Conservation (phyloP, 495 filamentous ascomycete species). For the Penicillium simplicissimum region DNA sequence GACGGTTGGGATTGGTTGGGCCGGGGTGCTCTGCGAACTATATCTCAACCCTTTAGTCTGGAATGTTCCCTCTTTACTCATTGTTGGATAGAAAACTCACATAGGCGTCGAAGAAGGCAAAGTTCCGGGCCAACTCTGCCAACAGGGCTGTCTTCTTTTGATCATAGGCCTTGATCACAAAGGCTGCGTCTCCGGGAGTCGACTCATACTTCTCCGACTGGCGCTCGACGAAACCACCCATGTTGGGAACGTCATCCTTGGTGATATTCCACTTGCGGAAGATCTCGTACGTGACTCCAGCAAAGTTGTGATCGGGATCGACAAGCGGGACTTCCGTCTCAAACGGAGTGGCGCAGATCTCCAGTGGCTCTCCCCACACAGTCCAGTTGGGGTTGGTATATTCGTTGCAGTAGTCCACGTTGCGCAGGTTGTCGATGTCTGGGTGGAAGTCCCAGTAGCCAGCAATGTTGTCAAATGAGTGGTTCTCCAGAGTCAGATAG, state of each 20-base stretch:
- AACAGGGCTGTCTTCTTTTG: constrained; percentile 40
- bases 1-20: constrained; percentile 42
- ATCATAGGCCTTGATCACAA: constrained; percentile 44
- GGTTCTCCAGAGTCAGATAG: constrained; percentile 49
- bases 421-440: constrained; percentile 43
- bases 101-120: constrained; percentile 45
- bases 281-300: constrained; percentile 43
- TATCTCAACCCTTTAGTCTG: constrained; percentile 1
- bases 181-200: constrained; percentile 40
- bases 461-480: constrained; percentile 49
- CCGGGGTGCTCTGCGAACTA: constrained; percentile 43
- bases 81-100: constrained; percentile 14
- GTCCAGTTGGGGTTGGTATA: constrained; percentile 48
- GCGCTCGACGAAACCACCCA: constrained; percentile 46
- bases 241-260: constrained; percentile 40
- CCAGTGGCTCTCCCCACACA: constrained; percentile 40
- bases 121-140: constrained; percentile 40
- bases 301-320: constrained; percentile 47
- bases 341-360: constrained; percentile 42
- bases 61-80: neutral
- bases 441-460: constrained; percentile 46
- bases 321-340: constrained; percentile 42
- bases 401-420: constrained; percentile 41
- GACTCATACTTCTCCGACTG: constrained; percentile 44
- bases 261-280: constrained; percentile 43